A percentile compares a stretch with the other conserved stretches of the same genome.
Evolutionary conservation across 2,329 filamentous ascomycete genomes (phyloP).

Genomic region (Eurotiales sp.): DNA sequence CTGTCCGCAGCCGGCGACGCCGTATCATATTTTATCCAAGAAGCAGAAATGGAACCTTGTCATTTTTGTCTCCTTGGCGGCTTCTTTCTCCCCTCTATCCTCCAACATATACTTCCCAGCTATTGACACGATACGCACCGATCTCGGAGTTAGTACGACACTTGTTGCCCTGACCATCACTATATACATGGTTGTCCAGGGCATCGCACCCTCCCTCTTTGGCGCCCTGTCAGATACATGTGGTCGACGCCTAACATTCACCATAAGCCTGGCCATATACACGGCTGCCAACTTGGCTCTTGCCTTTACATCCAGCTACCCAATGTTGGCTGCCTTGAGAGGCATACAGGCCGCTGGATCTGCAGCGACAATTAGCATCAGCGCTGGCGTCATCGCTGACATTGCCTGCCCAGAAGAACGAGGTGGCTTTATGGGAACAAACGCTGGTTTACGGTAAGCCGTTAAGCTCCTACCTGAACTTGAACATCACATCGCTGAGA

Average conservation of each 20-base stretch:
- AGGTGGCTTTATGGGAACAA: conserved; percentile 28
- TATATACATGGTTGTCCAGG: conserved; percentile 27
- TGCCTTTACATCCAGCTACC: conserved; percentile 27
- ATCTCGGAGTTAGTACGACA: conserved; percentile 19
- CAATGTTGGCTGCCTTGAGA: conserved; percentile 27
- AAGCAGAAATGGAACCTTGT: conserved; percentile 37
- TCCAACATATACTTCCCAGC: conserved; percentile 35
- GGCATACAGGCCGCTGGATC: conserved; percentile 29
- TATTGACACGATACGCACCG: conserved; percentile 21
- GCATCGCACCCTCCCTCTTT: conserved; percentile 28
- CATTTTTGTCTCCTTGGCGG: conserved; percentile 36
- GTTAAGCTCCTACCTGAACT: no score
- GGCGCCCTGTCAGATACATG: conserved; percentile 28
- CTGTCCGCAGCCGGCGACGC: no score
- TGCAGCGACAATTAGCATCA: conserved; percentile 26
- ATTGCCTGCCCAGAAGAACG: conserved; percentile 28
- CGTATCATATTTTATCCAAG: conserved; percentile 6
- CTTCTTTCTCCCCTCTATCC: conserved; percentile 43
- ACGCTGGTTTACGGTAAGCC: conserved; percentile 21
- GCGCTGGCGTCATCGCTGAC: conserved; percentile 30
- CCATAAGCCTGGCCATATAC: conserved; percentile 27
- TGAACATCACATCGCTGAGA: no score
- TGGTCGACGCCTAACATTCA: conserved; percentile 29
- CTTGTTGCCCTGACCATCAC: conserved; percentile 30
- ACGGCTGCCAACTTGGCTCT: conserved; percentile 30